Base-by-base conservation (phyloP, 1,284 basidiomycete genomes). In the Quambalaria eucalypti region DNA sequence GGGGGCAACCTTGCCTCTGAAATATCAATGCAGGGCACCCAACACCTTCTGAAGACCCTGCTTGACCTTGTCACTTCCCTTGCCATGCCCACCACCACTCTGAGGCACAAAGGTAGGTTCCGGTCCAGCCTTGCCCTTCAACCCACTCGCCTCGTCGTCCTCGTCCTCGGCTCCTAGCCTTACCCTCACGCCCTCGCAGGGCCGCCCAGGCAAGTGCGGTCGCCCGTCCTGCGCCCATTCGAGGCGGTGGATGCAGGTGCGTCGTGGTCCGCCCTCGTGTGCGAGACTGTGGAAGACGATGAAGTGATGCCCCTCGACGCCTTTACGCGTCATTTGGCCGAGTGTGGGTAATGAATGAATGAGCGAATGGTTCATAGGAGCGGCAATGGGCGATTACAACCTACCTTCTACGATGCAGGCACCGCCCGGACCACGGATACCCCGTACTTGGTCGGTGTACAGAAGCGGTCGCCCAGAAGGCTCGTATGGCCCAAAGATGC, bases 271-370 rank as follows among this genome's bases (percentile, higher is more conserved):
- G 19, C 58, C 61, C 39, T 64, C 60, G 29, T 55, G 50, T 31
- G 57, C 62, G 14, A 64, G 55, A 4, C 60, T 54, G 25, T 69
- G 66, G 53, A 66, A 69, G 42, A 66, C 55, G 52, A 69, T 65
- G 48, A 69, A 69, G 25, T 54, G 36, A 28, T 65, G 54, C 21
- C 61, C 55, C 48, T 69, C 65, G 1, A 63, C 56, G 23, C 66
- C 66, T n/a, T n/a, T n/a, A n/a, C n/a, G n/a, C n/a, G n/a, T n/a
- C n/a, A n/a, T n/a, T n/a, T n/a, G n/a, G n/a, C n/a, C n/a, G n/a
- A n/a, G n/a, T n/a, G n/a, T n/a, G n/a, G n/a, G n/a, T n/a, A n/a
- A n/a, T n/a, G n/a, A n/a, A n/a, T n/a, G n/a, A n/a, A n/a, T n/a
- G n/a, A n/a, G n/a, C n/a, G n/a, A n/a, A n/a, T n/a, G n/a, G n/a